Conservation (phyloP, 2,329 filamentous ascomycete genomes). For the Dothideomycetes sp. region DNA sequence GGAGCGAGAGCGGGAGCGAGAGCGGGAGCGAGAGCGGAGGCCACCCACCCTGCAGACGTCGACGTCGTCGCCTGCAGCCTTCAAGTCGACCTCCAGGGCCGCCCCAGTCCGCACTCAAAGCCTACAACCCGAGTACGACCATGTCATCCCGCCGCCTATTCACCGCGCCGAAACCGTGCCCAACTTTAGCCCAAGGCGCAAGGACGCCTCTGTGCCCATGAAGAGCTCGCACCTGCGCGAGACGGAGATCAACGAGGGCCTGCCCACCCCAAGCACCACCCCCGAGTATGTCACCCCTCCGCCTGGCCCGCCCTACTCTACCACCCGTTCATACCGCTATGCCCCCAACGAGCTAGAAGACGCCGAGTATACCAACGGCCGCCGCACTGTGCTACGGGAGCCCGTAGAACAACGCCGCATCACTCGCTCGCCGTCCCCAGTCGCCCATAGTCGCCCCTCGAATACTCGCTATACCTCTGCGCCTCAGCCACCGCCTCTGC, state of each 20-base stretch:
- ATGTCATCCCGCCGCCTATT: conserved; percentile 21
- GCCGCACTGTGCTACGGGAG: conserved; percentile 4
- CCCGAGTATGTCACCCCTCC: conserved; percentile 12
- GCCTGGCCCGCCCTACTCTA: conserved; percentile 8
- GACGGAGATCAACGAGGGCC: conserved; percentile 15
- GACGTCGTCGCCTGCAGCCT: conserved; percentile 20
- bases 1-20: conserved; percentile 13
- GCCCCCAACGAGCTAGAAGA: conserved; percentile 19
- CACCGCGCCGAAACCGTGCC: conserved; percentile 35
- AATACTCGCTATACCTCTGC: conserved; percentile 1
- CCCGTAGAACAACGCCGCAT: conserved; percentile 4
- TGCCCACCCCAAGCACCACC: conserved; percentile 17
- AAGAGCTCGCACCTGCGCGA: conserved; percentile 15
- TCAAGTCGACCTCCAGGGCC: conserved; percentile 15
- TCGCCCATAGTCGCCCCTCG: neutral
- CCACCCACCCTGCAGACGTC: conserved; percentile 28
- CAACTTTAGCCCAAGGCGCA: conserved; percentile 4
- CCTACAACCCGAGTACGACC: conserved; percentile 12
- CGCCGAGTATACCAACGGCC: conserved; percentile 15
- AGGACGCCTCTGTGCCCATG: conserved; percentile 8
- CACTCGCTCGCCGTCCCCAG: conserved; percentile 2
- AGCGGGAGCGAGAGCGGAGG: conserved; percentile 9
- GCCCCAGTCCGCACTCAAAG: conserved; percentile 16
- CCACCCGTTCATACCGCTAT: conserved; percentile 15
- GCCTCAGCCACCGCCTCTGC: conserved; percentile 5